Base-by-base conservation (phyloP, 2,329 filamentous ascomycete genomes). In the Nothophoma quercina region DNA sequence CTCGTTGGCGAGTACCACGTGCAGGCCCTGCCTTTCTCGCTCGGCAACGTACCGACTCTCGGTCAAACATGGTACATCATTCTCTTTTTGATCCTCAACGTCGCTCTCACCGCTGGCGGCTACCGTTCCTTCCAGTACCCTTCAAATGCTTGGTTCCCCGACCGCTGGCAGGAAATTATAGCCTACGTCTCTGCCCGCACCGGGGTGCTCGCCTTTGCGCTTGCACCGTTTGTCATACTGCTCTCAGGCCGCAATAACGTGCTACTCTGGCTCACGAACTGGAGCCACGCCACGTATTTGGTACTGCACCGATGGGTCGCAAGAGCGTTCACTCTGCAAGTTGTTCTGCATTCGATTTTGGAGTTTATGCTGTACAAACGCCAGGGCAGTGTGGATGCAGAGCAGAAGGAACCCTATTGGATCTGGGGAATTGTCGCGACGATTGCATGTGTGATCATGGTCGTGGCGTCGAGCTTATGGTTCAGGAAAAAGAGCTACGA, bases 31-130 rank as follows among this genome's bases (percentile, higher is more conserved):
- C 62, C 56, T 7, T 61, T 41, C 7, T 50, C 45, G 1, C 38
- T 60, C 9, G 59, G 60, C 2, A 76, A 77, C 46, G 68, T 68
- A 2, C 79, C 79, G 0, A 81, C 77, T 0, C 48, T 74, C 1
- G 78, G 78, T 1, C 79, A 81, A 34, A 61, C 67, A 49, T 72
- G 81, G 10, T 82, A 78, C 60, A 77, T 83, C 26, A 34, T 68
- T 9, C 64, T 60, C 28, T 60, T 67, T 32, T 6, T 64, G 12
- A 23, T 59, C 18, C 38, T 64, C 8, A 66, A 65, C 28, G 51
- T 68, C 36, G 48, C 65, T 36, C 46, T 54, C 7, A 51, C 51
- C 4, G 42, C 57, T 18, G 51, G 40, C 7, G 51, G 43, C 60
- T 79, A 10, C 70, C 69, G 1, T 35, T 81, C 15, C 72, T 79